Evolutionary conservation across 768 basidiomycete genomes (phyloP).

Genomic region (Termitomyces eurrhizus): DNA sequence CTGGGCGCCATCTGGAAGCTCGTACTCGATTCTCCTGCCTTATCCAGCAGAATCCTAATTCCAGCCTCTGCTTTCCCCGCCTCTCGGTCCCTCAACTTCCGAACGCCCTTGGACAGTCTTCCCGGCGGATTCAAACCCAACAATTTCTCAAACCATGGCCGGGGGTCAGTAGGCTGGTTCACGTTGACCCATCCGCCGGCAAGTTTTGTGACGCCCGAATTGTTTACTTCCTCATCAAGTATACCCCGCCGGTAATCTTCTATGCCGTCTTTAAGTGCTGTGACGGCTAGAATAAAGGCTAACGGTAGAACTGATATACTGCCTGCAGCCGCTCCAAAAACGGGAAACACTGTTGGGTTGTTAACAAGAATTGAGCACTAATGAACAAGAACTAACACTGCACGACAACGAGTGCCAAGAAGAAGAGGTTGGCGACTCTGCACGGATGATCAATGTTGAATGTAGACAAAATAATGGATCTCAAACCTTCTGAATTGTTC

Average conservation of each 20-base stretch:
- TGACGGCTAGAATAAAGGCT: conserved; percentile 81
- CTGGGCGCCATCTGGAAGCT: conserved; percentile 35
- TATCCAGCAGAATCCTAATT: conserved; percentile 59
- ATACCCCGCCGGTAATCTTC: conserved; percentile 91
- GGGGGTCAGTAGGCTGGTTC: conserved; percentile 77
- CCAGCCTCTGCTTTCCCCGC: conserved; percentile 55
- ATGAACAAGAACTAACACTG: conserved; percentile 48
- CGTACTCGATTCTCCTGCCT: conserved; percentile 36
- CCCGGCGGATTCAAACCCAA: conserved; percentile 69
- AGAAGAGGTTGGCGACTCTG: conserved; percentile 91
- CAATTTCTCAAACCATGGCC: conserved; percentile 72
- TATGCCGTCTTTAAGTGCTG: conserved; percentile 92
- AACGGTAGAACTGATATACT: conserved; percentile 82
- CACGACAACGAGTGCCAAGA: conserved; percentile 75
- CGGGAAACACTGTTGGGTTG: conserved; percentile 62
- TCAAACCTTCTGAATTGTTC: conserved; percentile 89
- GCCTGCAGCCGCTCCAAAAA: conserved; percentile 87
- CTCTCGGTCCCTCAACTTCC: conserved; percentile 80
- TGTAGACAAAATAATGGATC: not conserved
- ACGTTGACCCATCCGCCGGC: conserved; percentile 83
- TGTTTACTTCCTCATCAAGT: conserved; percentile 94
- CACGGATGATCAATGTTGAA: not conserved
- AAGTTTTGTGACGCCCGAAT: conserved; percentile 86
- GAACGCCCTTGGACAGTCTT: conserved; percentile 79
- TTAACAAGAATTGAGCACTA: not conserved